Conservation (phyloP, 345 rosid species). For the Salix dunnii region DNA sequence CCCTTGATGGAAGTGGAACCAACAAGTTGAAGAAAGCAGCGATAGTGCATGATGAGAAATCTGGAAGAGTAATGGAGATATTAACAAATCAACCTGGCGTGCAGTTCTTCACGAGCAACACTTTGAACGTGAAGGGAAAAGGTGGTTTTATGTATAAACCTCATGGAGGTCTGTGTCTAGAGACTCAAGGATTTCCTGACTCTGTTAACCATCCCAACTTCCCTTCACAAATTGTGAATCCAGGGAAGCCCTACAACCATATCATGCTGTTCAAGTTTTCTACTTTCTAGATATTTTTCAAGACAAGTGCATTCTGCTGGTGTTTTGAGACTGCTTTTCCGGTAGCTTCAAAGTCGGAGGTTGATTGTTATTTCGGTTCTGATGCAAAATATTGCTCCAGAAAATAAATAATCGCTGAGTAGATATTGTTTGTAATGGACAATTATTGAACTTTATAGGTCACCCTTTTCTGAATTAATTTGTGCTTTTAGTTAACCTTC, state of each 20-base stretch:
- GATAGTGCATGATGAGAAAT: constrained; percentile 50
- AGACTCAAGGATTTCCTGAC: constrained; percentile 85
- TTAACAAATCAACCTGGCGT: constrained; percentile 65
- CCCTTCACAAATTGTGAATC: constrained; percentile 60
- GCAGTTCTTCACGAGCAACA: constrained; percentile 72
- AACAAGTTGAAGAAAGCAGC: constrained; percentile 49
- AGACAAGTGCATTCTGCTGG: too few relatives aligned
- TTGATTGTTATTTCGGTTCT: too few relatives aligned
- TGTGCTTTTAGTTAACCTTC: too few relatives aligned
- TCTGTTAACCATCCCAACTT: constrained; percentile 68
- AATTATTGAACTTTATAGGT: too few relatives aligned
- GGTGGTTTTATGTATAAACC: constrained; percentile 58
- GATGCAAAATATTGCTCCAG: too few relatives aligned
- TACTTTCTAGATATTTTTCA: neutral
- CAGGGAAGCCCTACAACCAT: constrained; percentile 58
- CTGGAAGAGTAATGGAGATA: constrained; percentile 73
- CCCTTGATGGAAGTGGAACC: constrained; percentile 37
- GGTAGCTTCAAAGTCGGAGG: too few relatives aligned
- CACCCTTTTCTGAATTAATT: too few relatives aligned
- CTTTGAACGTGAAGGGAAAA: constrained; percentile 58
- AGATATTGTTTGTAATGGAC: too few relatives aligned
- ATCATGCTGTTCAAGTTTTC: constrained; percentile 59
- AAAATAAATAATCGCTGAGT: too few relatives aligned
- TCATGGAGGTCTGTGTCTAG: constrained; percentile 68
- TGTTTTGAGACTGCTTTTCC: too few relatives aligned